Base-by-base conservation (phyloP, 495 filamentous ascomycete genomes). In the Hypoxylon perforatum region DNA sequence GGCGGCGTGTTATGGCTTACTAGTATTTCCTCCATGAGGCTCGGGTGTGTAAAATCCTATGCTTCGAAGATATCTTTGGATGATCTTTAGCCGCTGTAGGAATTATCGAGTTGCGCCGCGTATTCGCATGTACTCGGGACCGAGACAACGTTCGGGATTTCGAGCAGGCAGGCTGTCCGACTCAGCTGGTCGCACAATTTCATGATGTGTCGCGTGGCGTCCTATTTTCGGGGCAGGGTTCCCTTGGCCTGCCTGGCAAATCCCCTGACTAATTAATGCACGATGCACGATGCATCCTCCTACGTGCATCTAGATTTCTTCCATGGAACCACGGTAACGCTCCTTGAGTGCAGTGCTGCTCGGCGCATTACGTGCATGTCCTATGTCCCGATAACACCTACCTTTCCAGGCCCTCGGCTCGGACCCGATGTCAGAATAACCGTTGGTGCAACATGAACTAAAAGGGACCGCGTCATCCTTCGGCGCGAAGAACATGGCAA, bases 41-140 rank as follows among this genome's bases (percentile, higher is more conserved):
- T 62, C 64, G 22, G 57, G 1, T 35, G n/a, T 3, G 28, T 15
- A 48, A 45, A 36, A 62, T 59, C 23, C 19, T 41, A 33, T 44
- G 41, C 18, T 12, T 23, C 46, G 18, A 44, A 22, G 33, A 45
- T 41, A 35, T 39, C 41, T 57, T 14, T 18, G 41, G 28, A 35
- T 12, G 22, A 25, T 17, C 12, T 21, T 5, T 8, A 2, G 39
- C 47, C 39, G 15, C 23, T 54, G 47, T 51, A 36, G 23, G 17
- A 22, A 48, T 57, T 63, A 54, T 57, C 53, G 53, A 58, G 42
- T 38, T 63, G 49, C 35, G 49, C 53, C 59, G 52, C 46, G 9
- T 33, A 53, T 41, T 61, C 58, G 51, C 44, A n/a, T n/a, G 5
- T 21, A 58, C 23, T 61, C 64, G 64, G 64, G 47, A 53, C 64